Conservation (phyloP, 1,284 basidiomycete genomes). For the Earliella scabrosa region DNA sequence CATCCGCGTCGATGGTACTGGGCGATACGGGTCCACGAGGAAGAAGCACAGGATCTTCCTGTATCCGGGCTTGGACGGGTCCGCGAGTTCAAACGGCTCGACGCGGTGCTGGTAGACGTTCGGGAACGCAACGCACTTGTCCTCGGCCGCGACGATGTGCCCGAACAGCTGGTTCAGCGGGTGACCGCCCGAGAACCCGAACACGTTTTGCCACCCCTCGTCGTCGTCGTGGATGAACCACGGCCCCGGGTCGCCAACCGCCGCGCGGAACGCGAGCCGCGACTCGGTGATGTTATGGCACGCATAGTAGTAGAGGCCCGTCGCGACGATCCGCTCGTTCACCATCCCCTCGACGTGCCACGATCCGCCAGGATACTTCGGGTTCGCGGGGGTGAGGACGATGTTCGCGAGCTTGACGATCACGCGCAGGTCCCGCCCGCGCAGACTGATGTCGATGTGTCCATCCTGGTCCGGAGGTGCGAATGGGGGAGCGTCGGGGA, state of each 20-base stretch:
- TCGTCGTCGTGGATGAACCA: constrained; percentile 1
- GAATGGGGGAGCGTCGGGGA: background rate
- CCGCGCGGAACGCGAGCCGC: constrained; percentile 15
- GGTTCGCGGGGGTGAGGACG: constrained; percentile 31
- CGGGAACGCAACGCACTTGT: constrained; percentile 13
- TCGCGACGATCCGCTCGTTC: constrained; percentile 44
- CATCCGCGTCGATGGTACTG: constrained; percentile 5
- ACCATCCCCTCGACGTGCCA: constrained; percentile 39
- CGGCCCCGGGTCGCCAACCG: constrained; percentile 1
- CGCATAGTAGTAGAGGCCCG: constrained; percentile 20
- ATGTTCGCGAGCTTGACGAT: constrained; percentile 38
- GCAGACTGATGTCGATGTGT: background rate
- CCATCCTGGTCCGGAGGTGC: background rate
- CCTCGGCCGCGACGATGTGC: constrained; percentile 6
- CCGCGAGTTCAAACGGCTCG: constrained; percentile 30
- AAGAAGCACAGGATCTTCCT: constrained; percentile 37
- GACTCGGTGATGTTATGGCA: constrained; percentile 24
- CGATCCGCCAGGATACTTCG: constrained; percentile 29
- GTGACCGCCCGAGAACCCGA: background rate
- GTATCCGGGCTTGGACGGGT: constrained; percentile 29
- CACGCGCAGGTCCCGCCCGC: constrained; percentile 20
- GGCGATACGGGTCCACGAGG: constrained; percentile 31
- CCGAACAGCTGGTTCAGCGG: constrained; percentile 16
- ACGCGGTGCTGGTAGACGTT: constrained; percentile 23
- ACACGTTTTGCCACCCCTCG: background rate